A percentile compares a stretch with the other conserved stretches of the same genome.
Evolutionary conservation across 768 basidiomycete species (phyloP).

Genomic region (Austroboletus festivus): DNA sequence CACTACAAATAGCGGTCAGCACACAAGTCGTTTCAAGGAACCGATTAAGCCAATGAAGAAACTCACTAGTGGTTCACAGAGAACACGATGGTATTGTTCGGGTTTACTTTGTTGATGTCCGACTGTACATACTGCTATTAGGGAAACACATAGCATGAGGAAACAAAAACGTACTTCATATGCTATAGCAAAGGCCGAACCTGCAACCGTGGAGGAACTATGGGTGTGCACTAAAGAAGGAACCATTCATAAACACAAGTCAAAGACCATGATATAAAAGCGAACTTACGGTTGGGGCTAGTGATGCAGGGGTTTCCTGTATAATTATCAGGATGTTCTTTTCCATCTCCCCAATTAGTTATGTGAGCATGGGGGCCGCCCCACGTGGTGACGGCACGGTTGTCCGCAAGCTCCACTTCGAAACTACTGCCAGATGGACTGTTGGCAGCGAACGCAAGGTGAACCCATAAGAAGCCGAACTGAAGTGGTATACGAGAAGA

Average conservation of each 20-base stretch:
- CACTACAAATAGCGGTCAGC: conserved; percentile 2
- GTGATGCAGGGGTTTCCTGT: background rate
- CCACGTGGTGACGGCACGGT: conserved; percentile 2
- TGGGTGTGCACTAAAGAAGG: conserved; percentile 10
- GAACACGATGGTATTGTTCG: conserved; percentile 2
- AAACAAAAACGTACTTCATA: conserved; percentile 12
- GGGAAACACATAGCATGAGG: background rate
- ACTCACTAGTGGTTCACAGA: background rate
- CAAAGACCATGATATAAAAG: background rate
- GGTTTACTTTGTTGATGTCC: background rate
- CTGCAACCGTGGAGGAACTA: conserved; percentile 8
- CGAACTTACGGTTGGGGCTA: conserved; percentile 13
- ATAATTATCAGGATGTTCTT: background rate
- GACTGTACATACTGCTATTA: conserved; percentile 1
- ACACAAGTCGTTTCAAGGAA: background rate
- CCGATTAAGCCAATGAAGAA: too few species aligned
- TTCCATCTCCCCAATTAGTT: conserved; percentile 6
- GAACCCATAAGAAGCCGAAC: background rate
- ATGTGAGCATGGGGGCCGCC: rapidly evolving
- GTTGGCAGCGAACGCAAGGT: background rate
- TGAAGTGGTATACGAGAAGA: background rate
- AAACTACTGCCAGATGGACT: conserved; percentile 1
- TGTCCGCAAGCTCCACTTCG: conserved; percentile 3
- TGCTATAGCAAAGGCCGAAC: conserved; percentile 8
- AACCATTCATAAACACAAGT: background rate